Base-by-base conservation (phyloP, 441 rosid genomes). In the Kokia cookei region DNA sequence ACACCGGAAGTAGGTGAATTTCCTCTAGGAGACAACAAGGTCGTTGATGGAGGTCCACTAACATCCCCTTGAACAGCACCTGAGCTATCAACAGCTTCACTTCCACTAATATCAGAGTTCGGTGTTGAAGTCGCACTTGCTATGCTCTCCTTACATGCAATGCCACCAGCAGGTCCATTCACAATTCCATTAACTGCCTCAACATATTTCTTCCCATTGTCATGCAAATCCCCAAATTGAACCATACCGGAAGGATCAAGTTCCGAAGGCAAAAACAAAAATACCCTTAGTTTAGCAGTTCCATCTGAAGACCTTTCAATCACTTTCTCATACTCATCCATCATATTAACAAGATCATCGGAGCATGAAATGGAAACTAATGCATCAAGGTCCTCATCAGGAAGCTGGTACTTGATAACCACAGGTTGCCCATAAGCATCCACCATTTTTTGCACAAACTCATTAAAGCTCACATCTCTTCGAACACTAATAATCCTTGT, bases 381-480 rank as follows among this genome's bases (percentile, higher is more conserved):
- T 6, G 97, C 88, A 82, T 92, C 97, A 78, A 92, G 91, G 69
- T 92, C 97, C 86, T 92, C 97, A 63, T 86, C 90, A 54, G 93
- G 97, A 64, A 90, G 93, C 85, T 92, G 94, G 78, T 87, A 90
- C 81, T 90, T 92, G 29, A 90, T 82, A 75, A 82, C 82, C 55
- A 81, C 87, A 40, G 86, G 85, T 66, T 87, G 91, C 54, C 86
- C 89, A 66, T 78, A 90, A 40, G 77, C 69, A 58, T 82, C 87
- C 40, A 75, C 48, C 91, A 90, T 85, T 82, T 85, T 91, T 77
- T 81, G 89, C 74, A 73, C 66, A 51, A 91, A 79, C 75, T 87
- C 97, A 73, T 77, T 75, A 77, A 81, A 86, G 45, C 73, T 81
- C 67, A 85, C 83, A 75, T 88, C 90, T 71, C 81, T 90, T 78